Evolutionary conservation across 2,329 filamentous ascomycete species (phyloP).

Genomic region (Blastomyces parvus): DNA sequence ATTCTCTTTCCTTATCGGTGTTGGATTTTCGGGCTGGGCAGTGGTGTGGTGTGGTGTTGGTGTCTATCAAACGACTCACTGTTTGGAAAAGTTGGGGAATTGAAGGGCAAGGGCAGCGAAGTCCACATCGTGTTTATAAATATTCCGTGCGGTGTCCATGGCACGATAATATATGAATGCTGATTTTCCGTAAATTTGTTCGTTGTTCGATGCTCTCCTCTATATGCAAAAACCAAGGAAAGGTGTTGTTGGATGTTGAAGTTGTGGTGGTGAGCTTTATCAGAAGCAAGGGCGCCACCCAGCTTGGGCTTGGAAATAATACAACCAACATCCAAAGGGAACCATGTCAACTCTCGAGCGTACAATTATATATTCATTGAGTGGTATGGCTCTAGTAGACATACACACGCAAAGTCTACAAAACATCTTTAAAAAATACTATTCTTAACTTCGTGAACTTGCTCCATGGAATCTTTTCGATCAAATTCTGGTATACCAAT

Average conservation of each 20-base stretch:
- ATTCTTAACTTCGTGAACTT: not conserved
- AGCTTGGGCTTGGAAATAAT: too few relatives aligned
- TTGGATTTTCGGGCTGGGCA: not conserved
- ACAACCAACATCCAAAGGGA: not conserved
- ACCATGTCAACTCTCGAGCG: not conserved
- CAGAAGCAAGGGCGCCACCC: not conserved
- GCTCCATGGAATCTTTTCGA: not conserved
- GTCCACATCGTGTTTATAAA: conserved; percentile 51
- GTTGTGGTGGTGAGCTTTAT: not conserved
- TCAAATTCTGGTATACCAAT: not conserved
- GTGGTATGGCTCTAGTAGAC: not conserved
- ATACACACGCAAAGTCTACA: not conserved
- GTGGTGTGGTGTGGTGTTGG: too few relatives aligned
- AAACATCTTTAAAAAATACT: not conserved
- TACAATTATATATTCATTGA: not conserved
- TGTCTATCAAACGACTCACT: conserved; percentile 36
- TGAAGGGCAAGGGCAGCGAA: conserved; percentile 52
- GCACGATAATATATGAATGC: not conserved
- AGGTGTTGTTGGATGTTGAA: not conserved
- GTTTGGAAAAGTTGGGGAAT: conserved; percentile 51
- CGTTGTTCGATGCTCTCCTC: not conserved
- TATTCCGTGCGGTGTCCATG: conserved; percentile 33
- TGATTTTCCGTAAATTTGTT: not conserved
- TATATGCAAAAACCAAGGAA: not conserved
- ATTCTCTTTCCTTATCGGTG: not conserved